These are phyloP conservation scores for Myxozyma sirexii DNA, from an alignment of 805 yeast species.

Conservation along the genomic window DNA sequence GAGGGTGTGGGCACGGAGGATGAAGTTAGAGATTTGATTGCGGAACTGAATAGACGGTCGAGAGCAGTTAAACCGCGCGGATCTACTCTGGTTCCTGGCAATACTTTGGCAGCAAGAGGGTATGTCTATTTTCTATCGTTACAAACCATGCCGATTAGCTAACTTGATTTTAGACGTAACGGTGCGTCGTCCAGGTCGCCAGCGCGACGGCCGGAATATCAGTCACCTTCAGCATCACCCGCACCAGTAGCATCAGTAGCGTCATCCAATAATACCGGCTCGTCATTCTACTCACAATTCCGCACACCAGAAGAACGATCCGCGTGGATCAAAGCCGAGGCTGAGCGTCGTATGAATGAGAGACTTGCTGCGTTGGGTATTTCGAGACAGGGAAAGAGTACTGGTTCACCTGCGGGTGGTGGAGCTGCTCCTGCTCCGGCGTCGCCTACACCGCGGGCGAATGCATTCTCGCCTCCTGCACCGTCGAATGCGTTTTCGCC, in stretches of 20 bases:
- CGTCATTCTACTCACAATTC: slow-evolving; percentile 37
- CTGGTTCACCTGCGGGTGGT: slow-evolving; percentile 3
- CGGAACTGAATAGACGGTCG: slow-evolving; percentile 46
- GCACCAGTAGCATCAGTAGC: slow-evolving; percentile 9
- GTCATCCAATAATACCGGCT: slow-evolving; percentile 32
- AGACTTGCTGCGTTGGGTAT: slow-evolving; percentile 80
- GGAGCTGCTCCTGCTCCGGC: slow-evolving; percentile 32
- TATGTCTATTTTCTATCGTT: no score
- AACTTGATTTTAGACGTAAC: neutral
- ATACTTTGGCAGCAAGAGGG: neutral
- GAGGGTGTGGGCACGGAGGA: slow-evolving; percentile 75
- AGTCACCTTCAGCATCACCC: neutral
- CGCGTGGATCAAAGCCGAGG: slow-evolving; percentile 80
- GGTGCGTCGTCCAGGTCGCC: neutral
- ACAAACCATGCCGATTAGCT: neutral
- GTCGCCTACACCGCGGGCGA: slow-evolving; percentile 14
- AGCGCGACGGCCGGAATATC: neutral
- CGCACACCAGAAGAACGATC: slow-evolving; percentile 67
- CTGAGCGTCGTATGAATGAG: slow-evolving; percentile 80
- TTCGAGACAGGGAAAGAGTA: slow-evolving; percentile 27
- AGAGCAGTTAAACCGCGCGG: neutral
- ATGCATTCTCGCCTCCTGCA: neutral
- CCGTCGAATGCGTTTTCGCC: slow-evolving; percentile 13
- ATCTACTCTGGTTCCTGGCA: neutral
- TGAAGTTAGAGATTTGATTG: slow-evolving; percentile 65